These are phyloP conservation scores for Trypethelium eluteriae DNA, from an alignment of 495 filamentous ascomycete species.

Conservation along the genomic window DNA sequence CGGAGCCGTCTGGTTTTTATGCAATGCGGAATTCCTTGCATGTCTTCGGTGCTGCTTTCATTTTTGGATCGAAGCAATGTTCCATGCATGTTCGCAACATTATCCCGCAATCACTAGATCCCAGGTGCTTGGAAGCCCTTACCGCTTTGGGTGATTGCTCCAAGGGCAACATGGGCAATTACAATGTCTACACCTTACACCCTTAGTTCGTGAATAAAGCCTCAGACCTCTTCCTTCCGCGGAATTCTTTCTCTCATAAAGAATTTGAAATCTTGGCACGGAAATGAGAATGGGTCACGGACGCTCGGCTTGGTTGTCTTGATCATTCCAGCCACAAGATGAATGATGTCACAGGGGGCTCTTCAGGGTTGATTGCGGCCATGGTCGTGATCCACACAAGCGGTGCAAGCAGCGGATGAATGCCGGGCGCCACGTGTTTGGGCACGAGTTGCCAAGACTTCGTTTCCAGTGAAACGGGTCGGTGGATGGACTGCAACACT, in stretches of 20 bases:
- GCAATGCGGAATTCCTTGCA: too few relatives aligned
- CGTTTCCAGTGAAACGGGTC: background rate
- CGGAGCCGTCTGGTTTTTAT: too few relatives aligned
- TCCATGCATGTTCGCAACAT: too few relatives aligned
- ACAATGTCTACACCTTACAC: too few relatives aligned
- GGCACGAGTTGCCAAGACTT: background rate
- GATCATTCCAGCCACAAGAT: background rate
- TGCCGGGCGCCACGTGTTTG: background rate
- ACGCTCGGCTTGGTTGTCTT: background rate
- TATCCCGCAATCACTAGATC: too few relatives aligned
- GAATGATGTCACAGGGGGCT: conserved; percentile 8
- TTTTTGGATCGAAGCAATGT: too few relatives aligned
- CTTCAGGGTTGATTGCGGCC: background rate
- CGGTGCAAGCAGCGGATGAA: background rate
- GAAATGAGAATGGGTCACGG: background rate
- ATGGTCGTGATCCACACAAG: background rate
- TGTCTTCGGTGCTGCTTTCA: too few relatives aligned
- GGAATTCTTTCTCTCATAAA: background rate
- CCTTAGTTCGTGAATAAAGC: too few relatives aligned
- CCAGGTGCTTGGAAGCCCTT: too few relatives aligned
- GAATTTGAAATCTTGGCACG: conserved; percentile 1
- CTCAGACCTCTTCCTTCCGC: too few relatives aligned
- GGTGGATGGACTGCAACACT: background rate
- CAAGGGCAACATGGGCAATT: too few relatives aligned
- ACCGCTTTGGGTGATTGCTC: too few relatives aligned